Conservation (phyloP, 345 rosid species). For the Lepidium africanum region DNA sequence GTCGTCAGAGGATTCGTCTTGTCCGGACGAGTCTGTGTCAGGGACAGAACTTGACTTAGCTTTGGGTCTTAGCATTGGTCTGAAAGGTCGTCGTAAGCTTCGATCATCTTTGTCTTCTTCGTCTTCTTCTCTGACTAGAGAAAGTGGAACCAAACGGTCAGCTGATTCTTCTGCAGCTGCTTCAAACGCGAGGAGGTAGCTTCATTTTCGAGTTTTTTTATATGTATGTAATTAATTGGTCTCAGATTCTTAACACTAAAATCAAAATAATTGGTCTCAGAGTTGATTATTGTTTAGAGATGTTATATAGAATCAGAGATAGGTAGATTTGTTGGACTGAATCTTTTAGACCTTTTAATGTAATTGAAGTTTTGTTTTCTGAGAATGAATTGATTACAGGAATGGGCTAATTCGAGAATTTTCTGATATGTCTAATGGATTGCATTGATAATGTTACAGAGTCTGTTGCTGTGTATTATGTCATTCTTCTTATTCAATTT, state of each 20-base stretch:
- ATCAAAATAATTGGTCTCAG: not conserved
- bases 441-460: not conserved
- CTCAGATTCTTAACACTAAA: not conserved
- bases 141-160: slow-evolving; percentile 55
- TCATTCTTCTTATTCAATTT: not conserved
- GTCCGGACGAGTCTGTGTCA: slow-evolving; percentile 43
- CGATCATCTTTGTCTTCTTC: slow-evolving; percentile 41
- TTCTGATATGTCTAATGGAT: not conserved
- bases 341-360: not conserved
- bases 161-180: slow-evolving; percentile 49
- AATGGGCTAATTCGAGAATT: not conserved
- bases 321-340: not conserved
- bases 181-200: slow-evolving; percentile 37
- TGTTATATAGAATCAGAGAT: not conserved
- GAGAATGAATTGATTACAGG: not conserved
- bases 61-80: slow-evolving; percentile 33
- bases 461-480: not conserved
- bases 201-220: not conserved
- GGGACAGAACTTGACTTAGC: slow-evolving; percentile 61
- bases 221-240: not conserved
- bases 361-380: not conserved
- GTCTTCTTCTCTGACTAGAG: slow-evolving; percentile 44
- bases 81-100: slow-evolving; percentile 7
- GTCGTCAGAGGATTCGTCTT: slow-evolving; percentile 77
- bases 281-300: not conserved